A percentile compares a stretch with the other conserved stretches of the same genome.
Conservation (phyloP, 2,329 filamentous ascomycete genomes). For the Aspergillus arachidicola region DNA sequence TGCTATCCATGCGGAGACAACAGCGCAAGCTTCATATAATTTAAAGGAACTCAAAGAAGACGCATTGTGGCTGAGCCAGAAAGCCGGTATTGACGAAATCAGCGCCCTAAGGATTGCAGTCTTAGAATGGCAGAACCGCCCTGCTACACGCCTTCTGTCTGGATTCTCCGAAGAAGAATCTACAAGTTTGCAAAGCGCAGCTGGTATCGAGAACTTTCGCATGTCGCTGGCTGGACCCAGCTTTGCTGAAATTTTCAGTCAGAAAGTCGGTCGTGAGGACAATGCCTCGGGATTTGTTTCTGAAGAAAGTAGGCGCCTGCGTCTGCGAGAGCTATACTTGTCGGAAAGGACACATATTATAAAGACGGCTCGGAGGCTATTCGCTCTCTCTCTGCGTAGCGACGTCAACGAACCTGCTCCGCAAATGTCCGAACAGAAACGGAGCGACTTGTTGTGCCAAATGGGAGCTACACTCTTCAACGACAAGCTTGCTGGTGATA, state of each 20-base stretch:
- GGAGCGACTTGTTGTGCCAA: constrained; percentile 25
- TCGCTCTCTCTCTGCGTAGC: constrained; percentile 36
- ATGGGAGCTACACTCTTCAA: constrained; percentile 36
- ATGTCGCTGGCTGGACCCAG: constrained; percentile 54
- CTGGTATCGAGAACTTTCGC: constrained; percentile 65
- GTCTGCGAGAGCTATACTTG: constrained; percentile 72
- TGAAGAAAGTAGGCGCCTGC: constrained; percentile 62
- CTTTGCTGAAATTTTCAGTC: constrained; percentile 38
- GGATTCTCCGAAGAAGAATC: constrained; percentile 78
- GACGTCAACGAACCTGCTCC: constrained; percentile 18
- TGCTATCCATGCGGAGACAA: constrained; percentile 78
- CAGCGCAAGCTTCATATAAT: constrained; percentile 67
- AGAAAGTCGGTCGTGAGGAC: constrained; percentile 26
- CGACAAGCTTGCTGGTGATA: constrained; percentile 27
- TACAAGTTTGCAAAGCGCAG: constrained; percentile 73
- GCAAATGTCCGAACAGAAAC: constrained; percentile 14
- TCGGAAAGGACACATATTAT: constrained; percentile 70
- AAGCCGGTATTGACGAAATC: constrained; percentile 76
- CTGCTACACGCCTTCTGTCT: constrained; percentile 70
- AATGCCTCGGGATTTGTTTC: constrained; percentile 59
- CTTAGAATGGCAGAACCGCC: constrained; percentile 79
- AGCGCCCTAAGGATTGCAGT: constrained; percentile 78
- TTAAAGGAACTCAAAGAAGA: constrained; percentile 82
- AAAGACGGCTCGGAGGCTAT: constrained; percentile 60
- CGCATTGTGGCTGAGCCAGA: constrained; percentile 80